Percentiles rank a stretch among this genome's conserved stretches.
Conservation (phyloP, 1,284 basidiomycete species). For the Sanghuangporus baumii region DNA sequence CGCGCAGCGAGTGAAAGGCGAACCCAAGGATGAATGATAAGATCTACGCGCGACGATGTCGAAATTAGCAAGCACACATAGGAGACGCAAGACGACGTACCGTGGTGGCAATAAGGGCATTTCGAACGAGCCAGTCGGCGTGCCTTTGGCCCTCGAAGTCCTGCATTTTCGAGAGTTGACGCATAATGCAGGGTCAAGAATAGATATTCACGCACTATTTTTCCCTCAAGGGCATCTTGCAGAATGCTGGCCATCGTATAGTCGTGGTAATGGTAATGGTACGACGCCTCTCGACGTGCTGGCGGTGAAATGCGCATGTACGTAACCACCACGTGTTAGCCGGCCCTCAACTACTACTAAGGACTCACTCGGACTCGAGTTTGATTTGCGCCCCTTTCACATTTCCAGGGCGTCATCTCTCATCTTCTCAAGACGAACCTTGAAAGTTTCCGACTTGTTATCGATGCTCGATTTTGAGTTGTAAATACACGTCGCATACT, state of each 20-base stretch:
- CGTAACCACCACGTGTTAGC: too few relatives aligned
- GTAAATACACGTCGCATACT: too few relatives aligned
- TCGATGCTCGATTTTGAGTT: too few relatives aligned
- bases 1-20: conserved; percentile 49
- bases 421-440: too few relatives aligned
- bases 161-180: conserved; percentile 31
- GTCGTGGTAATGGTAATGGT: neutral
- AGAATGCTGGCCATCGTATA: neutral
- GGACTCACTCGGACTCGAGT: too few relatives aligned
- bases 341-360: too few relatives aligned
- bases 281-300: too few relatives aligned
- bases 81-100: conserved; percentile 19
- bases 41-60: conserved; percentile 35
- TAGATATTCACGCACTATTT: neutral
- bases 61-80: neutral
- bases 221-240: neutral
- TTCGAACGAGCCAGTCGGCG: conserved; percentile 47
- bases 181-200: neutral
- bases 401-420: too few relatives aligned
- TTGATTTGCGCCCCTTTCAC: too few relatives aligned
- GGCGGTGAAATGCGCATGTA: neutral
- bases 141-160: conserved; percentile 69
- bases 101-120: conserved; percentile 32
- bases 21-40: conserved; percentile 61
- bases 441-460: too few relatives aligned